A percentile compares a stretch with the other conserved stretches of the same genome.
These are phyloP conservation scores for Penicillium sp. DNA, from an alignment of 2,329 filamentous ascomycete genomes.

Conservation along the genomic window DNA sequence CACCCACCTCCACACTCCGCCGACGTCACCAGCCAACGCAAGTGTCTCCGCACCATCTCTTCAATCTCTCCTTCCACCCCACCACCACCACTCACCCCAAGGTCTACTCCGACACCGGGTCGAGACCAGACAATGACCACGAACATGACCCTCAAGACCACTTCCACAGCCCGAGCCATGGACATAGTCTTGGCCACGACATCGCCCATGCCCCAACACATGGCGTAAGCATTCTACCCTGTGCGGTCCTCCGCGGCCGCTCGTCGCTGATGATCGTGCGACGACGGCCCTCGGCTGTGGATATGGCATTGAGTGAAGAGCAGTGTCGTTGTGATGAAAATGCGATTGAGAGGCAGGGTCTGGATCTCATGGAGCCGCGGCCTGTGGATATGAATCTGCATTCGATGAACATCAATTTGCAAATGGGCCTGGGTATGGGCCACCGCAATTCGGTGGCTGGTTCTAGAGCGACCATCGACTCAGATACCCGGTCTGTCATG, in stretches of 20 bases:
- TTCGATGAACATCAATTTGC: conserved; percentile 24
- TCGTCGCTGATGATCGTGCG: conserved; percentile 41
- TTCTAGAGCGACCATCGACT: background rate
- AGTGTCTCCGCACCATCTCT: conserved; percentile 23
- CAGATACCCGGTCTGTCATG: background rate
- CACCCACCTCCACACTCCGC: conserved; percentile 22
- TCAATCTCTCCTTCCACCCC: conserved; percentile 30
- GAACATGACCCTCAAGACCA: conserved; percentile 26
- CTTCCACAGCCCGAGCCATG: background rate
- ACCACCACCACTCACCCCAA: conserved; percentile 29
- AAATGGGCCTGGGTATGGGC: background rate
- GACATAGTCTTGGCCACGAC: background rate
- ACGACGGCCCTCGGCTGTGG: conserved; percentile 48
- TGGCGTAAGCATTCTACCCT: conserved; percentile 31
- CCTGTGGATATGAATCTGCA: conserved; percentile 42
- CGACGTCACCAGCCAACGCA: conserved; percentile 9
- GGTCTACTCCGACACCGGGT: conserved; percentile 26
- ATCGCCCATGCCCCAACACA: background rate
- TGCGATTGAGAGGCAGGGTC: conserved; percentile 44
- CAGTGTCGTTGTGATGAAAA: conserved; percentile 45
- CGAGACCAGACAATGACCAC: background rate
- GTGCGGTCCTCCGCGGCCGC: conserved; percentile 35
- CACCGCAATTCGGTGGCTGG: conserved; percentile 1
- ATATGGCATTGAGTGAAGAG: conserved; percentile 50
- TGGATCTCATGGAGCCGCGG: conserved; percentile 51